These are phyloP conservation scores for Oryza longistaminata DNA, from an alignment of 176 grass and related monocot species.

Conservation along the genomic window DNA sequence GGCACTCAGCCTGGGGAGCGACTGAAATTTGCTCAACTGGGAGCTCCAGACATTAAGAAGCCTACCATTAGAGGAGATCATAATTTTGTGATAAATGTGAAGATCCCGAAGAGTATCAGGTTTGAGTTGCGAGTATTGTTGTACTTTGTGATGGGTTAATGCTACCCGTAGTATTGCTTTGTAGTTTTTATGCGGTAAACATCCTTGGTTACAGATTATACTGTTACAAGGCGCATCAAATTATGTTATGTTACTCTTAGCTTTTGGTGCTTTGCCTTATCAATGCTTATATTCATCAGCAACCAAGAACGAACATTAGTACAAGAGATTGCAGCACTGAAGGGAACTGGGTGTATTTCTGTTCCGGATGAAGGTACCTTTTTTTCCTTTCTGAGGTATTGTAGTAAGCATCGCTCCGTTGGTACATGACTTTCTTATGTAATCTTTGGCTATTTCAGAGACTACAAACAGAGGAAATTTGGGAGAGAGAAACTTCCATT, in stretches of 20 bases:
- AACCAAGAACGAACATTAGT: slow-evolving; percentile 49
- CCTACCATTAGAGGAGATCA: slow-evolving; percentile 77
- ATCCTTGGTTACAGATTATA: background rate
- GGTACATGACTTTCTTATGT: background rate
- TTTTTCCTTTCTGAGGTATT: background rate
- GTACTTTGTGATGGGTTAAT: background rate
- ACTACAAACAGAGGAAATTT: slow-evolving; percentile 15
- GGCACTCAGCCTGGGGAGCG: slow-evolving; percentile 85
- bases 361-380: slow-evolving; percentile 39
- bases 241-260: background rate
- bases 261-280: background rate
- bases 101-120: slow-evolving; percentile 85
- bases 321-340: slow-evolving; percentile 60
- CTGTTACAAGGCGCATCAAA: background rate
- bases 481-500: slow-evolving; percentile 26
- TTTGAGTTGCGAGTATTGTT: slow-evolving; percentile 26
- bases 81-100: slow-evolving; percentile 70
- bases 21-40: slow-evolving; percentile 61
- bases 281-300: slow-evolving; percentile 45
- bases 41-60: slow-evolving; percentile 70
- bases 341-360: slow-evolving; percentile 37
- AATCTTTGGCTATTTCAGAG: slow-evolving; percentile 34
- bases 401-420: no score
- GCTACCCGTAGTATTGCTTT: background rate
- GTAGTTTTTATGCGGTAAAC: background rate